Percentiles rank a stretch among this genome's conserved stretches.
Conservation (phyloP, 768 basidiomycete species). For the Tulasnella calospora region DNA sequence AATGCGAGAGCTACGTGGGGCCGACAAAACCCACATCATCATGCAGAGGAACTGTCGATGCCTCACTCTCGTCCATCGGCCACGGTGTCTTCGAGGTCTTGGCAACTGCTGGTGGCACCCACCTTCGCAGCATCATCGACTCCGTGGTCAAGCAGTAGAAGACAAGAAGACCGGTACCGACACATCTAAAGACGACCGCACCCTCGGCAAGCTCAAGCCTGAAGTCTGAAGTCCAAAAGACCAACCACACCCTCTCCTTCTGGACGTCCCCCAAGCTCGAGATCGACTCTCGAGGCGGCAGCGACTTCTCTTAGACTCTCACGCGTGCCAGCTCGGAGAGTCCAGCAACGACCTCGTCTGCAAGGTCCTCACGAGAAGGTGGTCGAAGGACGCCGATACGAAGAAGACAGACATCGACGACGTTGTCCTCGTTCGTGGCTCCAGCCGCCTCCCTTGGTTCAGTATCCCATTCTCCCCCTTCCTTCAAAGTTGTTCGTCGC, state of each 20-base stretch:
- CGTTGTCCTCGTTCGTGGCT: too few species aligned
- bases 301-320: conserved; percentile 94
- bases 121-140: conserved; percentile 87
- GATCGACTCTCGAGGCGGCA: conserved; percentile 91
- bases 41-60: conserved; percentile 99
- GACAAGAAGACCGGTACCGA: conserved; percentile 80
- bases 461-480: conserved; percentile 93
- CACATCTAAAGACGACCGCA: too few species aligned
- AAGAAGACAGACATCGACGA: conserved; percentile 97
- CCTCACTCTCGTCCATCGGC: conserved; percentile 90
- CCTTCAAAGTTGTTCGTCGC: conserved; percentile 94
- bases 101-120: conserved; percentile 90
- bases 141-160: conserved; percentile 86
- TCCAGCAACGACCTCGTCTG: conserved; percentile 98
- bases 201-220: too few species aligned
- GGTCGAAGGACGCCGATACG: conserved; percentile 93
- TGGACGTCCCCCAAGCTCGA: conserved; percentile 90
- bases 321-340: conserved; percentile 98
- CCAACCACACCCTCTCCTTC: conserved; percentile 86
- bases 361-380: conserved; percentile 99
- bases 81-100: conserved; percentile 88
- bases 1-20: conserved; percentile 53
- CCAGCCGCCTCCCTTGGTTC: conserved; percentile 94
- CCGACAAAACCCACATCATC: conserved; percentile 79
- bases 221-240: conserved; percentile 89